Evolutionary conservation across 257 asterid genomes (phyloP), one percentile per base, ranked within the genome.

Genomic region (Salvia hispanica): DNA sequence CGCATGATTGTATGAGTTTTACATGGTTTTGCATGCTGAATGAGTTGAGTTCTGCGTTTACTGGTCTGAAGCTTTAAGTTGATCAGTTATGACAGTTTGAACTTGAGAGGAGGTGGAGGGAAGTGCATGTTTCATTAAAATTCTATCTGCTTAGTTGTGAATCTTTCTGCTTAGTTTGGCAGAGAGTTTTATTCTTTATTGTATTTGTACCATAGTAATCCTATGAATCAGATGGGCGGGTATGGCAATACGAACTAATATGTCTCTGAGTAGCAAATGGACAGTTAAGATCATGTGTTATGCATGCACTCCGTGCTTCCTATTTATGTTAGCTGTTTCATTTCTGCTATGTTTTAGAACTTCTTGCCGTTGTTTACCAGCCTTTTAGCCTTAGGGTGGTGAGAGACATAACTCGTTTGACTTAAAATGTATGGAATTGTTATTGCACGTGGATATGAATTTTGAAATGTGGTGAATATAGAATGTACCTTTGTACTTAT

Each of bases 21-120:
- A 37, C 37, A 58, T 56, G 40, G 57, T 63, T 62, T 63, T 78
- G 75, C 77, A 66, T 64, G 77, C 62, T 33, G 65, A 53, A 9
- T 69, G 44, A 63, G 79, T 62, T 67, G 43, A 45, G 33, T 74
- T 64, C 21, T 56, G 55, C 66, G 72, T 56, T 58, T 53, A 25
- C n/a, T 16, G 42, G 71, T 63, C 65, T 71, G 64, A 36, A 72
- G 73, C 44, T 63, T 52, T 15, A 42, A 50, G 72, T 56, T 59
- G 76, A 48, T 72, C 45, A 33, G 46, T 37, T 42, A 54, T 67
- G 76, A 58, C 45, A 61, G 70, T 78, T 28, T 69, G 34, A 25
- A 53, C 65, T 5, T 44, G 46, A 36, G 52, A 65, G 33, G 42
- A 46, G 62, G 37, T 50, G 25, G 54, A 14, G 39, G 50, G 6